Evolutionary conservation across 441 rosid species (phyloP), one percentile per base, ranked within the genome.

Genomic region (Erysimum cheiri): DNA sequence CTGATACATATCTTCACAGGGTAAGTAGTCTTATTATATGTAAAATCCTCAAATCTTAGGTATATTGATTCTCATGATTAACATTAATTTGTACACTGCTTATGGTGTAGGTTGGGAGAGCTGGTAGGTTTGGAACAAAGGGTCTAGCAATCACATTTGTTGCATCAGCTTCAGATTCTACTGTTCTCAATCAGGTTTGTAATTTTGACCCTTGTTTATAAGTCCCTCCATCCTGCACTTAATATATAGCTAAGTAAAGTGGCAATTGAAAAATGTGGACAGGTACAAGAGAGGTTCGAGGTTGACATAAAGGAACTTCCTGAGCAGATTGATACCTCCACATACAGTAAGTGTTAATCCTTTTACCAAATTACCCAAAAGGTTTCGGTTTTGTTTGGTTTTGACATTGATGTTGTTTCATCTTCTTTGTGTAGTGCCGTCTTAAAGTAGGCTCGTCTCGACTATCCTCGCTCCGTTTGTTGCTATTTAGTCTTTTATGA

Each of bases 221-320:
- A 19, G 11, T 15, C 8, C 3, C 6, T 12, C 10, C 7, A 37
- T 6, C 7, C 1, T 13, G 8, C 2, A 22, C 1, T 24, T 31
- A 44, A 8, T 31, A 61, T 22, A 1, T 22, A 1, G 1, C 2
- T 0, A 1, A 56, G 15, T 49, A 39, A 48, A 31, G 7, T 60
- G 17, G 33, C 28, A 76, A 49, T 8, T 48, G 41, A n/a, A 9
- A 48, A 52, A 59, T 62, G 64, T 31, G 60, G 66, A 15, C 77
- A 92, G 98, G 98, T 95, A 55, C 98, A 95, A 73, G 98, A 85
- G 71, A 88, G 98, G 84, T 95, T 95, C 66, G 97, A 92, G 80
- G 98, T 95, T 72, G 99, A 95, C 67, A 94, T 94, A 32, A 94
- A 94, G 84, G 96, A 90, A 80, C 99, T 94, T 36, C 99, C 98